Evolutionary conservation across 2,329 filamentous ascomycete genomes (phyloP), one percentile per base, ranked within the genome.

Genomic region (Fusarium paranaense): DNA sequence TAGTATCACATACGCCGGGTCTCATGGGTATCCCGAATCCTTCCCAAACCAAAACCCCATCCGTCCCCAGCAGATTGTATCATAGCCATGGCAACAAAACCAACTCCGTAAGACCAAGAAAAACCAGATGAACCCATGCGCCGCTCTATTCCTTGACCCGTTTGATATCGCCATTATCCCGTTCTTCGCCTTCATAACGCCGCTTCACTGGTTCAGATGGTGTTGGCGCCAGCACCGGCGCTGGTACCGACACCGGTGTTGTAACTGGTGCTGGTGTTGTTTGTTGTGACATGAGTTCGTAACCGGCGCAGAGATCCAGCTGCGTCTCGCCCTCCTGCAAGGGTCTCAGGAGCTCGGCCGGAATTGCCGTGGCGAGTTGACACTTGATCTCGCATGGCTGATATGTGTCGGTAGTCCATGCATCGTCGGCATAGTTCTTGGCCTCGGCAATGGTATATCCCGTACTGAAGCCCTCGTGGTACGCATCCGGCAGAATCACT

Each of bases 391-490:
- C 72, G 35, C 82, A 84, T 13, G 82, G 79, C 64, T 82, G 80
- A 61, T 84, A 84, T 4, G 76, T 79, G 33, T 80, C 79, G 7
- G 80, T 80, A 10, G 74, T 81, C 82, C 82, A 84, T n/a, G 72
- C 74, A 13, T 72, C 69, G 38, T 83, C 82, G 22, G 82, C 82
- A 59, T 84, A 84, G 59, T 84, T 84, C 67, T 83, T 84, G 40
- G 82, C 82, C 65, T 84, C 82, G 5, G 82, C 82, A 54, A 84
- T 80, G 40, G 82, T 84, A 62, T 84, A 84, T 0, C 82, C 82
- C n/a, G 82, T 83, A 73, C 82, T 84, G 67, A 84, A 84, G 3
- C 82, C 82, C 67, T 84, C 81, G 63, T 84, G 82, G 58, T 84
- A 84, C 6, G 82, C 82, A 62, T 84, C 82, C 1, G 82, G 82